These are phyloP conservation scores for Corniculantispora saksenae DNA, from an alignment of 2,329 filamentous ascomycete genomes.

Conservation along the genomic window DNA sequence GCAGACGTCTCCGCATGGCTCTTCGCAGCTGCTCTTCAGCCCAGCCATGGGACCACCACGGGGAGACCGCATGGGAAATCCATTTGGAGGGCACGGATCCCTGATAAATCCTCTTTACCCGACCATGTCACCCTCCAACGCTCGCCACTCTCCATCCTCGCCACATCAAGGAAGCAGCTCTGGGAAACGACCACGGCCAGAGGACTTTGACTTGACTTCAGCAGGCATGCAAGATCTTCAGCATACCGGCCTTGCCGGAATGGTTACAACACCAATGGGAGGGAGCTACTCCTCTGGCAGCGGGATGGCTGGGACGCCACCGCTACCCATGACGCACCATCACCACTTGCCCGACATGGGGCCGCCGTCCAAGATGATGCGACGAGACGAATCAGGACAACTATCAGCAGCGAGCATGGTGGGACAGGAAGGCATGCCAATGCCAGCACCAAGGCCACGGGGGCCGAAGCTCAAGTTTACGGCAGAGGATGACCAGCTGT, in stretches of 20 bases:
- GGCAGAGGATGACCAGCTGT: constrained; percentile 81
- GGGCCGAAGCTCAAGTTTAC: constrained; percentile 94
- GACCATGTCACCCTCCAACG: constrained; percentile 45
- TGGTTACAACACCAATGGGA: constrained; percentile 56
- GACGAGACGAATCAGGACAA: constrained; percentile 52
- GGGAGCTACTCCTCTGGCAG: constrained; percentile 46
- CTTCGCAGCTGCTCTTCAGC: constrained; percentile 19
- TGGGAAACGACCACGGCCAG: constrained; percentile 55
- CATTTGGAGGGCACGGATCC: constrained; percentile 52
- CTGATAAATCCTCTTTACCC: constrained; percentile 56
- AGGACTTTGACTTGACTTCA: constrained; percentile 59
- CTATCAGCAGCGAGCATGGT: constrained; percentile 79
- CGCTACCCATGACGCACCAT: constrained; percentile 53
- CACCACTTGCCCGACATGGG: constrained; percentile 76
- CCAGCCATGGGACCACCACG: constrained; percentile 52
- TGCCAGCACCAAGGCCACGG: constrained; percentile 75
- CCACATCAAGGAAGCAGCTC: constrained; percentile 35
- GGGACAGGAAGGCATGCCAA: constrained; percentile 83
- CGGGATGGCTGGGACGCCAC: constrained; percentile 24
- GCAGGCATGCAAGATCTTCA: constrained; percentile 54
- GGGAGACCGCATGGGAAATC: constrained; percentile 56
- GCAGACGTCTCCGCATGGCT: constrained; percentile 18
- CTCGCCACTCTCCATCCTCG: constrained; percentile 29
- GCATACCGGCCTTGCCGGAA: constrained; percentile 55
- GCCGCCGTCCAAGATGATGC: constrained; percentile 67